These are phyloP conservation scores for Diaporthe ilicicola DNA, from an alignment of 2,329 filamentous ascomycete genomes.

Conservation along the genomic window DNA sequence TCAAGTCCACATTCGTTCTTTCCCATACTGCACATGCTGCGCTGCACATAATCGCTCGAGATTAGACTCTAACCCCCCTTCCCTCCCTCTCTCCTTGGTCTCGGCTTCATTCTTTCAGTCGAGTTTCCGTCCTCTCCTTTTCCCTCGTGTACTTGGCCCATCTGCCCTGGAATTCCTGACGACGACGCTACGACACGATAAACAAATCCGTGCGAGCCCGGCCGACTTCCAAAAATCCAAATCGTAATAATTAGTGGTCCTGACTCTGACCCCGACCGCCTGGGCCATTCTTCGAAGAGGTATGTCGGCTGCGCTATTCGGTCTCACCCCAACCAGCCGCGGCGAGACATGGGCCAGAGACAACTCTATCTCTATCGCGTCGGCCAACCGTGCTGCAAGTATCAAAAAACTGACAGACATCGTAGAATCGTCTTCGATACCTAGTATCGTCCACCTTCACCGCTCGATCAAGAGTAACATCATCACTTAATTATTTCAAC, in stretches of 20 bases:
- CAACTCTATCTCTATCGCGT: background rate
- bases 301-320: slow-evolving; percentile 20
- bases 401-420: slow-evolving; percentile 24
- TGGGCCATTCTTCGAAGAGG: slow-evolving; percentile 30
- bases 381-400: background rate
- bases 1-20: slow-evolving; percentile 45
- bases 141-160: slow-evolving; percentile 35
- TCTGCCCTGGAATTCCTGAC: slow-evolving; percentile 33
- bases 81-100: slow-evolving; percentile 40
- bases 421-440: slow-evolving; percentile 24
- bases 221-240: slow-evolving; percentile 16
- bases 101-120: slow-evolving; percentile 59
- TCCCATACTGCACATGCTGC: slow-evolving; percentile 45
- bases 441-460: slow-evolving; percentile 2
- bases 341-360: slow-evolving; percentile 26
- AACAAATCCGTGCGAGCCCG: slow-evolving; percentile 16
- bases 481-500: slow-evolving; percentile 8
- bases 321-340: background rate
- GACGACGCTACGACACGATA: slow-evolving; percentile 26
- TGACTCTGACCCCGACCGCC: slow-evolving; percentile 24
- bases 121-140: slow-evolving; percentile 56
- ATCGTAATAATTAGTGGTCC: slow-evolving; percentile 30
- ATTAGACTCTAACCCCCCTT: background rate
- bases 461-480: slow-evolving; percentile 22
- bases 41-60: slow-evolving; percentile 11